These are phyloP conservation scores for Lycium ferocissimum DNA, from an alignment of 257 asterid species.

Conservation along the genomic window DNA sequence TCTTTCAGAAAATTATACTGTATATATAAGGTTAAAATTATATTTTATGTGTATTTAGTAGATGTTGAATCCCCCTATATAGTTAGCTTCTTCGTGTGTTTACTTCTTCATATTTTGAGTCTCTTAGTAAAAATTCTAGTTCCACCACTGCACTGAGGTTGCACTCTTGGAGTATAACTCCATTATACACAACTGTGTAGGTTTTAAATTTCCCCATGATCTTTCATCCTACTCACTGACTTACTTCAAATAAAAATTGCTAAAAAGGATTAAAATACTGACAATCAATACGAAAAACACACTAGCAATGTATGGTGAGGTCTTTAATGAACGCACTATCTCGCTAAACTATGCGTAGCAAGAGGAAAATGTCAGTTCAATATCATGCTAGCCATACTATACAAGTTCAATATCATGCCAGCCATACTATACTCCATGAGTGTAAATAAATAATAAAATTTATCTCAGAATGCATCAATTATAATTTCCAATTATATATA, in stretches of 20 bases:
- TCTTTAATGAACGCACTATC: neutral
- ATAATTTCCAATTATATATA: neutral
- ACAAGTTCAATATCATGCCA: neutral
- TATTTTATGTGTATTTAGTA: no score
- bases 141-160: no score
- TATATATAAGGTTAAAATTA: no score
- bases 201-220: neutral
- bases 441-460: neutral
- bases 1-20: no score
- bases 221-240: neutral
- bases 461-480: neutral
- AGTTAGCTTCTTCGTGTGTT: no score
- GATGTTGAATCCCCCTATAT: no score
- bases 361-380: neutral
- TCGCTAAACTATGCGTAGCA: neutral
- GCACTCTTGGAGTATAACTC: no score
- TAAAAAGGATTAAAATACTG: no score
- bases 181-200: no score
- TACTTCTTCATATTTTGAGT: no score
- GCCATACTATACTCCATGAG: conserved; percentile 15
- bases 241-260: no score
- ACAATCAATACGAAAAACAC: neutral
- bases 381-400: neutral
- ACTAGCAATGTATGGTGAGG: conserved; percentile 4
- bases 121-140: no score